Base-by-base conservation (phyloP, 208 protist species). In the Dictyostelium gargantuum region DNA sequence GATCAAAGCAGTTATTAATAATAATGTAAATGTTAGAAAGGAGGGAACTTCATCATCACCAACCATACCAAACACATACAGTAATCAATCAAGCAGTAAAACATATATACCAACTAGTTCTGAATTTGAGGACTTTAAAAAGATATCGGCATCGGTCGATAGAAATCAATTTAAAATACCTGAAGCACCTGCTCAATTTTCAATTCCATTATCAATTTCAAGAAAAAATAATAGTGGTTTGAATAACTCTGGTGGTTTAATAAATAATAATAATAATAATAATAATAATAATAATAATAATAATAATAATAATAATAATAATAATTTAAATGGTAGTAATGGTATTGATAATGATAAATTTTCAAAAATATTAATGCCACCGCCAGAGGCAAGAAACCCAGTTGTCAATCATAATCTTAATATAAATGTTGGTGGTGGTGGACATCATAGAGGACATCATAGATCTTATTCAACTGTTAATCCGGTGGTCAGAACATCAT, bases 121-220 rank as follows among this genome's bases (percentile, higher is more conserved):
- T 40, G 63, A 70, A 38, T 70, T 70, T 70, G 63, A 70, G 40
- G 63, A 35, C 21, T 35, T 44, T 74, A 48, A 85, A n/a, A 72
- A n/a, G 40, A n/a, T n/a, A n/a, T 44, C n/a, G 19, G 32, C 2
- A 0, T 85, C 80, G 1, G 35, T 63, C 29, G 63, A 86, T 10
- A 77, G 50, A 35, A 89, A 68, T 32, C 17, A 61, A 10, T 89
- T 89, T 68, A 89, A 89, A 68, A 89, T 89, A 38, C 82, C 82
- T 32, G 82, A 89, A 40, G 6, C 76, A 9, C 82, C 82, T 0
- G 10, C 74, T 19, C 21, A 86, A 17, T 76, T 86, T 63, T 29
- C 81, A 10, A 86, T 86, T 26, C 81, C 81, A 8, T 35, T 86
- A 23, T 54, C 81, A 52, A 56, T 48, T 21, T 75, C 73, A 23